Percentiles rank a stretch among this genome's conserved stretches.
phyloP scores from a whole-genome alignment of 2,329 filamentous ascomycete genomes.

The Colletotrichum falcatum region DNA sequence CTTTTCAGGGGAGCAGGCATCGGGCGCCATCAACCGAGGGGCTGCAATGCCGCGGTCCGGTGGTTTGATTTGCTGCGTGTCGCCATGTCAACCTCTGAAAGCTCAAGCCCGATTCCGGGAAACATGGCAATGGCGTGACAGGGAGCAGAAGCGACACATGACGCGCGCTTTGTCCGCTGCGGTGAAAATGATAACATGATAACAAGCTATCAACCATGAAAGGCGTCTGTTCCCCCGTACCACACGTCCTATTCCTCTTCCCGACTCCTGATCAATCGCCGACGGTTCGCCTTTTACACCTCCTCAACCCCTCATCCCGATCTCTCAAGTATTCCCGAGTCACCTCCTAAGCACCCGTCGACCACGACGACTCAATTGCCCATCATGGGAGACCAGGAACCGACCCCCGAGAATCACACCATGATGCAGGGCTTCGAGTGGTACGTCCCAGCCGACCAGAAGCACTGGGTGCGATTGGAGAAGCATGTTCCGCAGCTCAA shows the following conservation, averaged over 20 bases:
- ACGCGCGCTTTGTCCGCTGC: neutral
- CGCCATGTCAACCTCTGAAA: constrained; percentile 24
- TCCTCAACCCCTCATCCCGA: neutral
- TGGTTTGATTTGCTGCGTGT: constrained; percentile 30
- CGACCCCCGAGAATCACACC: constrained; percentile 60
- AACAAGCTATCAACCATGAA: neutral
- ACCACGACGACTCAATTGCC: constrained; percentile 5
- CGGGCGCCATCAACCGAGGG: constrained; percentile 1
- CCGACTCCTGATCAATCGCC: neutral
- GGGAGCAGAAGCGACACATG: neutral
- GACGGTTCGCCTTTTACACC: neutral
- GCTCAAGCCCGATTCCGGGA: neutral
- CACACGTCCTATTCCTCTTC: neutral
- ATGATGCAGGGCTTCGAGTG: constrained; percentile 82
- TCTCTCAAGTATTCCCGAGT: neutral
- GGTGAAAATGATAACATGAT: neutral
- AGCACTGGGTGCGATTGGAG: constrained; percentile 72
- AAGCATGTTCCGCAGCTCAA: constrained; percentile 68
- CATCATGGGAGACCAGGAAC: constrained; percentile 40
- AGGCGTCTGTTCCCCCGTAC: neutral
- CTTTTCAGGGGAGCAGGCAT: neutral
- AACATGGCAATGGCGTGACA: neutral
- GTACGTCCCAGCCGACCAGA: constrained; percentile 73
- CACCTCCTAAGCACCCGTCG: neutral
- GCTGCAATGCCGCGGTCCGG: constrained; percentile 14